Base-by-base conservation (phyloP, 345 rosid genomes). In the Clarkia xantiana region DNA sequence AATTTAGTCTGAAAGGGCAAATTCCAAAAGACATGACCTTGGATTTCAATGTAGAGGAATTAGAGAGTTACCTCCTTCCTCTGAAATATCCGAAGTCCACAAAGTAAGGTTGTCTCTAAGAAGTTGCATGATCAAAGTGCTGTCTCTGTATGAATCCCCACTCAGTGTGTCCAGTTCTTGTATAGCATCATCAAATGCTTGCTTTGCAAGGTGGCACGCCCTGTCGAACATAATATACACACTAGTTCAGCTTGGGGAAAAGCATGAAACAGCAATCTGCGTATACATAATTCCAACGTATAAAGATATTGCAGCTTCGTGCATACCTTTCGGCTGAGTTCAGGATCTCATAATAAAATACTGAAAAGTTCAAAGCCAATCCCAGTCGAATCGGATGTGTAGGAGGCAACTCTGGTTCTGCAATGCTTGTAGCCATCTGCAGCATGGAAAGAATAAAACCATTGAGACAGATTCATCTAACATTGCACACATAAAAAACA, bases 311-410 rank as follows among this genome's bases (percentile, higher is more conserved):
- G 38, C 4, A 44, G 36, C 9, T 52, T 44, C 19, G 15, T 17
- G 53, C 73, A 55, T 15, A 68, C 73, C 73, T 68, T 63, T 68
- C 73, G 41, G 73, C 62, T 15, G 73, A 68, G 66, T 63, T 68
- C 56, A 63, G 49, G 56, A 68, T 68, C 57, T 68, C 73, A 44
- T 59, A 68, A 42, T 68, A 63, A 42, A 68, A 68, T 29, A 68
- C 73, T 1, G 73, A 68, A 52, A 68, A 68, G 41, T 68, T 68
- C 65, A 68, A 60, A 43, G 73, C 73, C 68, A 68, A 49, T 40
- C 73, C 73, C 54, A 68, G 56, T 38, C 73, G 54, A 56, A 68
- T 68, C 42, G 73, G 73, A 56, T 68, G 73, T 1, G 68, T 68
- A 39, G 50, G 65, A 48, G 69, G 55, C 62, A 68, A 49, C 18